Evolutionary conservation across 2,329 filamentous ascomycete genomes (phyloP).

Genomic region (Lachnellula hyalina): DNA sequence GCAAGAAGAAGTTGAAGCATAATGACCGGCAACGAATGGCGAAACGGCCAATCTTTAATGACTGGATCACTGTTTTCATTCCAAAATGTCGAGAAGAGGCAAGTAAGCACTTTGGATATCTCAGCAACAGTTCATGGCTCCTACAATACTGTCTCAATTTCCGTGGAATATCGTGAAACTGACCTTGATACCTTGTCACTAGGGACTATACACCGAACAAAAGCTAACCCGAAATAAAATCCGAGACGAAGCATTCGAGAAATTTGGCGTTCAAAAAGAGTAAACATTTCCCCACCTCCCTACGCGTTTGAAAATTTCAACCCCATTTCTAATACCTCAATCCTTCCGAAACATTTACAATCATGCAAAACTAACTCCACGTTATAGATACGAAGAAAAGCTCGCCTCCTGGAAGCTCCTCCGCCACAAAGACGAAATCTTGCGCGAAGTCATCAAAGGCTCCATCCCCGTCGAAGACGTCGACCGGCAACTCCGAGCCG

Average conservation of each 20-base stretch:
- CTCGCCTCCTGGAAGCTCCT: constrained; percentile 39
- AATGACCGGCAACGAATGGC: constrained; percentile 54
- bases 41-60: constrained; percentile 50
- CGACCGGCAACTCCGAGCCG: constrained; percentile 19
- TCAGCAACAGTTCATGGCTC: too few relatives aligned
- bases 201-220: constrained; percentile 23
- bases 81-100: constrained; percentile 42
- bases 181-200: too few relatives aligned
- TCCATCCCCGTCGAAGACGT: constrained; percentile 28
- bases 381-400: constrained; percentile 31
- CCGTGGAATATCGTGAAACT: too few relatives aligned
- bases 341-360: too few relatives aligned
- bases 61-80: constrained; percentile 61
- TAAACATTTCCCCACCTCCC: constrained; percentile 25
- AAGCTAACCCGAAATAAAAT: constrained; percentile 39
- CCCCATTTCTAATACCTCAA: too few relatives aligned
- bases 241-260: constrained; percentile 46
- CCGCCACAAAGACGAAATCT: constrained; percentile 39
- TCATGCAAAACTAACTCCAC: too few relatives aligned
- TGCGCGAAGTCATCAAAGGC: constrained; percentile 41
- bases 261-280: constrained; percentile 42
- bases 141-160: too few relatives aligned
- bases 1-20: constrained; percentile 37
- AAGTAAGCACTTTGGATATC: constrained; percentile 5
- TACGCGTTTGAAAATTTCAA: too few relatives aligned